Evolutionary conservation across 2,329 filamentous ascomycete genomes (phyloP).

Genomic region (Phialophora macrospora): DNA sequence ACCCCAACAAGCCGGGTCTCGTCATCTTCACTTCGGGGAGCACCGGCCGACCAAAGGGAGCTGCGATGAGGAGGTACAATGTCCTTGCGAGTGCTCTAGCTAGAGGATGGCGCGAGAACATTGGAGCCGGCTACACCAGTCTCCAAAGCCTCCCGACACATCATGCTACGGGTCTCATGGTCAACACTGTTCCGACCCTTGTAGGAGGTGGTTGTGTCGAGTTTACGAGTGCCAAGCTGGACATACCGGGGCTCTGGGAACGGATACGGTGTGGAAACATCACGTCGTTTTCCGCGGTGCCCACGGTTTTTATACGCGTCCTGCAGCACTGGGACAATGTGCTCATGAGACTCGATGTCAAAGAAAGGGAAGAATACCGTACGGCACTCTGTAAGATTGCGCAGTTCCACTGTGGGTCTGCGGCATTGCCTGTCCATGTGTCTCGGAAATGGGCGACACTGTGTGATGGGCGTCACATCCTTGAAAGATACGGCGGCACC

Average conservation of each 20-base stretch:
- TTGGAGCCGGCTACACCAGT: conserved; percentile 42
- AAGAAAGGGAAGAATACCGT: conserved; percentile 46
- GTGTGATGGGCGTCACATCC: conserved; percentile 46
- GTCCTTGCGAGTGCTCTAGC: conserved; percentile 32
- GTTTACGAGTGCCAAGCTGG: conserved; percentile 47
- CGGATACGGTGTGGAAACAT: conserved; percentile 43
- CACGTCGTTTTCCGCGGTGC: conserved; percentile 47
- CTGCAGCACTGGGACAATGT: conserved; percentile 40
- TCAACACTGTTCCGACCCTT: conserved; percentile 45
- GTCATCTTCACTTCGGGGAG: conserved; percentile 66
- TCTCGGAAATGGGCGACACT: conserved; percentile 55
- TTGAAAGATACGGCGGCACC: conserved; percentile 52
- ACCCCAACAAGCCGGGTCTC: conserved; percentile 50
- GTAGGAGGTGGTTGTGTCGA: conserved; percentile 49
- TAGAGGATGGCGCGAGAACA: conserved; percentile 39
- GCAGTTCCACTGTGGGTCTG: conserved; percentile 45
- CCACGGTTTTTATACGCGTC: conserved; percentile 50
- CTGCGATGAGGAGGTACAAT: conserved; percentile 48
- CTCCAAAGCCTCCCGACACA: conserved; percentile 44
- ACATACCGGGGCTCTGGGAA: conserved; percentile 45
- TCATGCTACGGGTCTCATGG: conserved; percentile 38
- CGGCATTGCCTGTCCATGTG: conserved; percentile 55
- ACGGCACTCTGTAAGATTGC: conserved; percentile 43
- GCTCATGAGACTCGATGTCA: conserved; percentile 24
- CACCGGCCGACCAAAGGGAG: conserved; percentile 63